Conservation (phyloP, 2,329 filamentous ascomycete species). For the Cladophialophora immunda region DNA sequence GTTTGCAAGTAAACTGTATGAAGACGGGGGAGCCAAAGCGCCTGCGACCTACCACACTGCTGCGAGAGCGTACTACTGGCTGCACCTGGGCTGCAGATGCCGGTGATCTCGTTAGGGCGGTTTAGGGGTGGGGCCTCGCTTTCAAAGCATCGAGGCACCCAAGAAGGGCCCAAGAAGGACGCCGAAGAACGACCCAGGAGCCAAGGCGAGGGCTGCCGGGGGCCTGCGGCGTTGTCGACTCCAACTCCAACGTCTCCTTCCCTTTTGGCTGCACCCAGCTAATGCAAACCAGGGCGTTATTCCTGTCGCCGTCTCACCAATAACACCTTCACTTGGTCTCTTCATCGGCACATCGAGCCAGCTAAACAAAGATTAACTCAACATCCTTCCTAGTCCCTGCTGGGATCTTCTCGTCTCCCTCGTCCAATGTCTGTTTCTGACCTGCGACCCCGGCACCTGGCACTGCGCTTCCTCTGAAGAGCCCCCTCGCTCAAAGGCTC, state of each 20-base stretch:
- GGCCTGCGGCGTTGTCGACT: constrained; percentile 8
- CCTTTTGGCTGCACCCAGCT: constrained; percentile 5
- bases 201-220: constrained; percentile 9
- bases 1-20: background rate
- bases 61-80: background rate
- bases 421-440: background rate
- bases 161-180: background rate
- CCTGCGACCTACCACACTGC: background rate
- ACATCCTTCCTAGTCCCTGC: constrained; percentile 2
- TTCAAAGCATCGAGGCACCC: constrained; percentile 9
- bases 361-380: constrained; percentile 18
- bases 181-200: background rate
- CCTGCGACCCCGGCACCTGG: constrained; percentile 7
- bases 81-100: background rate
- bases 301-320: constrained; percentile 8
- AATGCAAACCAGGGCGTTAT: constrained; percentile 13
- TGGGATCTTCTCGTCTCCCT: constrained; percentile 9
- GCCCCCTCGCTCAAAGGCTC: background rate
- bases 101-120: constrained; percentile 11
- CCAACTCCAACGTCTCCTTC: constrained; percentile 2
- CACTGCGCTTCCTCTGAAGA: constrained; percentile 2
- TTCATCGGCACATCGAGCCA: constrained; percentile 19
- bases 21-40: constrained; percentile 1
- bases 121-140: constrained; percentile 6
- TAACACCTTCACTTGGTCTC: constrained; percentile 3